phyloP scores from a whole-genome alignment of 192 early-diverging fungal genomes.

The Gaertneriomyces sp. region DNA sequence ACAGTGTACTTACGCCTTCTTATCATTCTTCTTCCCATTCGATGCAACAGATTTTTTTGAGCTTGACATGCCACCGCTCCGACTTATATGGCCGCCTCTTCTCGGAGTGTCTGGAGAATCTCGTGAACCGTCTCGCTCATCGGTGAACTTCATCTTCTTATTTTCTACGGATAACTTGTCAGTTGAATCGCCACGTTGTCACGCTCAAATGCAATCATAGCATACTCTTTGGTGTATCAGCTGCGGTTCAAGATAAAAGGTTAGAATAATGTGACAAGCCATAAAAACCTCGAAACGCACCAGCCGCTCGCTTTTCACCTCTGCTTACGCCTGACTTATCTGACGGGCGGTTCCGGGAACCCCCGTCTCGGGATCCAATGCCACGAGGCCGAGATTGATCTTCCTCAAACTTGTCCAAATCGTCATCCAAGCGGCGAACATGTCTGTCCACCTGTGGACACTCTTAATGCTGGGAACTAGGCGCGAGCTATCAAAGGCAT shows the following conservation, averaged over 20 bases:
- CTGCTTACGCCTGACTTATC: not conserved
- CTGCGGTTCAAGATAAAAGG: not conserved
- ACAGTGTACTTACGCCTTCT: not conserved
- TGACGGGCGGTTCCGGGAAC: too few relatives aligned
- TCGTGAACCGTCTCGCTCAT: not conserved
- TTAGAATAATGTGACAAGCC: not conserved
- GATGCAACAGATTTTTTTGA: not conserved
- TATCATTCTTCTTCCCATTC: not conserved
- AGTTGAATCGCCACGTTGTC: not conserved
- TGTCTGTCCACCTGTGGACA: conserved; percentile 74
- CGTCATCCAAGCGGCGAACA: conserved; percentile 85
- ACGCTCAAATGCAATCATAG: not conserved
- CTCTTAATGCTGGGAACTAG: not conserved
- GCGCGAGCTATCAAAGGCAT: not conserved
- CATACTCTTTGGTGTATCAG: not conserved
- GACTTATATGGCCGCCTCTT: not conserved
- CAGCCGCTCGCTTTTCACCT: conserved; percentile 1
- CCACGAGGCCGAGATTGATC: conserved; percentile 48
- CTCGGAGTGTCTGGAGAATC: not conserved
- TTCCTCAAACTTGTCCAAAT: conserved; percentile 86
- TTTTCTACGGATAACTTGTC: not conserved
- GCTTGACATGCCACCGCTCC: not conserved
- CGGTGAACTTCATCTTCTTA: conserved; percentile 12
- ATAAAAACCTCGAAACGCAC: not conserved
- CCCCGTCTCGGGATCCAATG: too few relatives aligned